phyloP scores from a whole-genome alignment of 495 filamentous ascomycete species.

The Jackrogersella multiformis region DNA sequence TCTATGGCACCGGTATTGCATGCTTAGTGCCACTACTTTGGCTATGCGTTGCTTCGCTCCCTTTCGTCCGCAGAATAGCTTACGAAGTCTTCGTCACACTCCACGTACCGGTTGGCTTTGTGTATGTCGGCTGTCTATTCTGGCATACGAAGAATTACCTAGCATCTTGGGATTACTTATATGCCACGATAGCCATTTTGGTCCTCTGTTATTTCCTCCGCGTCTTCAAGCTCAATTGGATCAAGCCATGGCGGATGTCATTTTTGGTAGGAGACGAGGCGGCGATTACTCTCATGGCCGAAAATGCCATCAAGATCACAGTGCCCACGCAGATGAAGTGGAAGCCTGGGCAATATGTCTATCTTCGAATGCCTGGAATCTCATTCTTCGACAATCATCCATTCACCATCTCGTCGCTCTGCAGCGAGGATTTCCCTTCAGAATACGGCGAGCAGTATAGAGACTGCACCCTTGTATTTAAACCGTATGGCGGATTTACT shows the following conservation, averaged over 20 bases:
- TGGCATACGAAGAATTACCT: constrained; percentile 97
- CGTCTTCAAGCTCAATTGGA: constrained; percentile 85
- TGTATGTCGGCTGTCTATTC: constrained; percentile 86
- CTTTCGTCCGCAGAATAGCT: constrained; percentile 65
- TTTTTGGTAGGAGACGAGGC: constrained; percentile 90
- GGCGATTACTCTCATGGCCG: constrained; percentile 83
- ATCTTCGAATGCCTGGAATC: constrained; percentile 91
- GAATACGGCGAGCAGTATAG: constrained; percentile 85
- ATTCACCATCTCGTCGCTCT: constrained; percentile 93
- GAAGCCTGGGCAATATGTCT: constrained; percentile 94
- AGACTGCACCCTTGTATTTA: constrained; percentile 89
- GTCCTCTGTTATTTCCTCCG: constrained; percentile 69
- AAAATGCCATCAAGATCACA: constrained; percentile 92
- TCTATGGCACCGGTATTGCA: constrained; percentile 91
- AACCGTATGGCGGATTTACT: constrained; percentile 91
- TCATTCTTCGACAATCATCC: constrained; percentile 91
- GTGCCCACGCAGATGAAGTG: constrained; percentile 92
- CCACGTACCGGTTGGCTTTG: constrained; percentile 82
- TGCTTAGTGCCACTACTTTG: constrained; percentile 81
- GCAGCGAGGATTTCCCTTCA: constrained; percentile 83
- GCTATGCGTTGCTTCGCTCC: constrained; percentile 84
- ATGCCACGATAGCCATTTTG: constrained; percentile 83
- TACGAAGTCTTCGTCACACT: constrained; percentile 88
- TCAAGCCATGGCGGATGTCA: constrained; percentile 77
- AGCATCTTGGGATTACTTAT: constrained; percentile 90